Conservation (phyloP, 2,329 filamentous ascomycete species). For the Venturia nashicola region DNA sequence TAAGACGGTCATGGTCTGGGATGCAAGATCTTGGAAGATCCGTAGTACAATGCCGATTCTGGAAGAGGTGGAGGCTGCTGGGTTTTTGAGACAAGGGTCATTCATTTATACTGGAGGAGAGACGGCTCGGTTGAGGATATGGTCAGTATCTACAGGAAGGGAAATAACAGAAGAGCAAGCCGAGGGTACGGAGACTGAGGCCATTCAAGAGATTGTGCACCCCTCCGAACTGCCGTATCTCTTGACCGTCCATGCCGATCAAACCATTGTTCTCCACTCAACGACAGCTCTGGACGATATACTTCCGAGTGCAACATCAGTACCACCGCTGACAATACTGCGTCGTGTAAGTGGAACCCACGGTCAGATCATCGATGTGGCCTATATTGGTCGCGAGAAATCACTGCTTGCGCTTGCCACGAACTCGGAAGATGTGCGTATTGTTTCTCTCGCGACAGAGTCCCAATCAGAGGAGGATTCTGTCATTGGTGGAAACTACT, state of each 20-base stretch:
- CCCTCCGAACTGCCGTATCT: constrained; percentile 55
- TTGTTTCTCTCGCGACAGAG: constrained; percentile 55
- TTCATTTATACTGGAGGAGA: constrained; percentile 77
- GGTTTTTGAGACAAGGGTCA: constrained; percentile 60
- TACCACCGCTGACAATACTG: constrained; percentile 48
- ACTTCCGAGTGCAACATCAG: constrained; percentile 28
- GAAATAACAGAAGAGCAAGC: constrained; percentile 70
- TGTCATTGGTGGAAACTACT: constrained; percentile 43
- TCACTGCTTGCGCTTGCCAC: constrained; percentile 83
- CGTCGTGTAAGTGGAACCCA: constrained; percentile 88
- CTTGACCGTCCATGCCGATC: constrained; percentile 76
- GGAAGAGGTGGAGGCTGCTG: constrained; percentile 73
- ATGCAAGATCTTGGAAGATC: constrained; percentile 72
- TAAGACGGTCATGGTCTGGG: constrained; percentile 90
- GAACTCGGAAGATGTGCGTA: constrained; percentile 83
- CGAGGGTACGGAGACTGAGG: constrained; percentile 44
- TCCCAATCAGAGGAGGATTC: constrained; percentile 19
- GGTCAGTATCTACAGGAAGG: constrained; percentile 63
- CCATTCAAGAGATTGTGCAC: constrained; percentile 62
- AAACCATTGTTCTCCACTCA: constrained; percentile 70
- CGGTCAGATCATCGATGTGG: constrained; percentile 93
- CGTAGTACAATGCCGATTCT: constrained; percentile 70
- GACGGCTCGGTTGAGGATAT: constrained; percentile 70
- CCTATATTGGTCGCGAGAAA: constrained; percentile 68
- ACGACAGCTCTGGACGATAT: constrained; percentile 29